Evolutionary conservation across 441 rosid species (phyloP).

Genomic region (Euphorbia neoarborescens): DNA sequence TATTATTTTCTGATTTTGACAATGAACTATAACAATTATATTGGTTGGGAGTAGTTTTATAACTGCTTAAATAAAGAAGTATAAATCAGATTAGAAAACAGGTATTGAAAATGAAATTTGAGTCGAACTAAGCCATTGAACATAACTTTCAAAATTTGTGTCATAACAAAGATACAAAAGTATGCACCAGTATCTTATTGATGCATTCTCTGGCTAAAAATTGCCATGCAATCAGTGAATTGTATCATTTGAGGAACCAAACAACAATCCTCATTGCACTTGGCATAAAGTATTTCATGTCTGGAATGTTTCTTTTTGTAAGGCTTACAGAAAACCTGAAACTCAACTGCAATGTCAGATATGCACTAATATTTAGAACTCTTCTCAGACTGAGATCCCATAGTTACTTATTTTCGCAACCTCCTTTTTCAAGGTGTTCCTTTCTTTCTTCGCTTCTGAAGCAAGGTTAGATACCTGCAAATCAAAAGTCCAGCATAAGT

Average conservation of each 20-base stretch:
- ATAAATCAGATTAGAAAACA: too few species aligned
- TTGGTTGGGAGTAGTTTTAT: too few species aligned
- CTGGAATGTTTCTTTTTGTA: background rate
- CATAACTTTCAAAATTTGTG: background rate
- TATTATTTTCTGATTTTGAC: too few species aligned
- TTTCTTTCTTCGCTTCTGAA: constrained; percentile 62
- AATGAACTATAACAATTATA: too few species aligned
- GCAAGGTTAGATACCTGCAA: constrained; percentile 64
- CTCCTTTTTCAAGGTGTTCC: constrained; percentile 58
- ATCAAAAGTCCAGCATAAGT: constrained; percentile 11
- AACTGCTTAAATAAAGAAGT: too few species aligned
- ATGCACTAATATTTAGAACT: background rate
- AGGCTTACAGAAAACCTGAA: background rate
- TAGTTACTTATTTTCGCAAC: constrained; percentile 77
- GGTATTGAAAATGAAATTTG: too few species aligned
- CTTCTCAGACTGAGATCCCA: constrained; percentile 69
- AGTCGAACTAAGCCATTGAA: background rate
- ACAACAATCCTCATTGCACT: background rate
- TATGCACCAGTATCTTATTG: background rate
- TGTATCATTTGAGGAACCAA: background rate
- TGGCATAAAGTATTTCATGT: background rate
- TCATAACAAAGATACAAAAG: background rate
- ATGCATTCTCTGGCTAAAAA: background rate
- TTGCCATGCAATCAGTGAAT: background rate
- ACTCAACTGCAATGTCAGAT: background rate